These are phyloP conservation scores for Wickerhamiella lipophila DNA, from an alignment of 805 yeast species.

Conservation along the genomic window DNA sequence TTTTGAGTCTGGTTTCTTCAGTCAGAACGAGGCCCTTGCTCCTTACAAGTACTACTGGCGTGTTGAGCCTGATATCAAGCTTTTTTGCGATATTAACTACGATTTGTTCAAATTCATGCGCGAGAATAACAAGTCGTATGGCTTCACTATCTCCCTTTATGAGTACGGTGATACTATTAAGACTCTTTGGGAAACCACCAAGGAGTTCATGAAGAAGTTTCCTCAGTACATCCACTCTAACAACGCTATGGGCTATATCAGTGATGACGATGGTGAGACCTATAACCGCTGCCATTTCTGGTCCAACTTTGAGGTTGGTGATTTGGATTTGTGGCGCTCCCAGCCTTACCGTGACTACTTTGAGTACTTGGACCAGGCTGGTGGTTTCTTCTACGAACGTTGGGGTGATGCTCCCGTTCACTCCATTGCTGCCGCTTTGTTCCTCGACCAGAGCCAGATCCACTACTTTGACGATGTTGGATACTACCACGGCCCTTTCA, in stretches of 20 bases:
- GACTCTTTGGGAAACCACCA: constrained; percentile 63
- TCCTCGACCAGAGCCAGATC: constrained; percentile 43
- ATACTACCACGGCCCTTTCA: constrained; percentile 51
- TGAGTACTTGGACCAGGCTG: constrained; percentile 47
- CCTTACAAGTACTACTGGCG: constrained; percentile 86
- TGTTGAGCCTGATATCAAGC: constrained; percentile 70
- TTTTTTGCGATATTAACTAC: constrained; percentile 65
- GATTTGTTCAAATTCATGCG: constrained; percentile 74
- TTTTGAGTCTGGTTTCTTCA: constrained; percentile 74
- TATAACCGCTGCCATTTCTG: constrained; percentile 84
- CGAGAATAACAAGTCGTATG: constrained; percentile 58
- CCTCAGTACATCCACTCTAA: constrained; percentile 48
- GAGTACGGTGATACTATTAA: constrained; percentile 61
- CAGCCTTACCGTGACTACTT: constrained; percentile 47
- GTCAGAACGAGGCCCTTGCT: constrained; percentile 51
- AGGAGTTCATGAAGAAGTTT: constrained; percentile 45
- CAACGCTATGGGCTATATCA: constrained; percentile 57
- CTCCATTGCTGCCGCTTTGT: constrained; percentile 56
- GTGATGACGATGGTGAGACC: constrained; percentile 53
- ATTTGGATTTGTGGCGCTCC: constrained; percentile 53
- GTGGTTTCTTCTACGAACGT: constrained; percentile 76
- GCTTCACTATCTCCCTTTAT: constrained; percentile 61
- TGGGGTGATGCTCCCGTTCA: constrained; percentile 96
- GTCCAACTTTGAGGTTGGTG: constrained; percentile 71
- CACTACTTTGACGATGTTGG: constrained; percentile 69